Evolutionary conservation across 768 basidiomycete species (phyloP).

Genomic region (Podaxis sp.): DNA sequence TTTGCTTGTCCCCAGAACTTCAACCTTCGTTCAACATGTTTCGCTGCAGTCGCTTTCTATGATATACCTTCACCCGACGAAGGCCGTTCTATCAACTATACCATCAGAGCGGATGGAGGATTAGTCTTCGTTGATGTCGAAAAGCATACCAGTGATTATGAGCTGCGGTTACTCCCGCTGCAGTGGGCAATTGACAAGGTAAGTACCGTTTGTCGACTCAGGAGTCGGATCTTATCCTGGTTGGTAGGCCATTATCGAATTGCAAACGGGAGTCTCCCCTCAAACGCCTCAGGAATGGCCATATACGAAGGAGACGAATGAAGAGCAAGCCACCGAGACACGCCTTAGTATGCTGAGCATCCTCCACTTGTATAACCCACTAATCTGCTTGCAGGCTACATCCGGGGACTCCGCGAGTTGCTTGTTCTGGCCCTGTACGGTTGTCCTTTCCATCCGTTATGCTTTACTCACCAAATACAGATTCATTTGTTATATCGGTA

Average conservation of each 20-base stretch:
- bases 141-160: conserved; percentile 66
- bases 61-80: conserved; percentile 42
- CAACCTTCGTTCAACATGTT: conserved; percentile 68
- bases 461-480: conserved; percentile 30
- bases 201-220: conserved; percentile 16
- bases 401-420: conserved; percentile 59
- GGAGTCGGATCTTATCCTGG: not conserved
- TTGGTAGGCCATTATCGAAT: conserved; percentile 66
- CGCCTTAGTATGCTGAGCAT: conserved; percentile 50
- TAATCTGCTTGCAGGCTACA: conserved; percentile 45
- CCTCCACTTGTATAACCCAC: not conserved
- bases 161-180: conserved; percentile 64
- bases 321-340: conserved; percentile 52
- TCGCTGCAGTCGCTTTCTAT: conserved; percentile 63
- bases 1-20: conserved; percentile 72
- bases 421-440: conserved; percentile 68
- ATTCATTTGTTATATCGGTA: conserved; percentile 71
- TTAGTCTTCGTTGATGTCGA: conserved; percentile 64
- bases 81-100: conserved; percentile 58
- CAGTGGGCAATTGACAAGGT: conserved; percentile 80
- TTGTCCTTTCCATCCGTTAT: not conserved
- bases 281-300: conserved; percentile 73
- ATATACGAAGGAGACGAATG: conserved; percentile 65
- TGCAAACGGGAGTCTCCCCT: conserved; percentile 55
- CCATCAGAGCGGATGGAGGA: conserved; percentile 66